Evolutionary conservation across 1,284 basidiomycete genomes (phyloP), one percentile per base, ranked within the genome.

Genomic region (Exsudoporus floridanus): DNA sequence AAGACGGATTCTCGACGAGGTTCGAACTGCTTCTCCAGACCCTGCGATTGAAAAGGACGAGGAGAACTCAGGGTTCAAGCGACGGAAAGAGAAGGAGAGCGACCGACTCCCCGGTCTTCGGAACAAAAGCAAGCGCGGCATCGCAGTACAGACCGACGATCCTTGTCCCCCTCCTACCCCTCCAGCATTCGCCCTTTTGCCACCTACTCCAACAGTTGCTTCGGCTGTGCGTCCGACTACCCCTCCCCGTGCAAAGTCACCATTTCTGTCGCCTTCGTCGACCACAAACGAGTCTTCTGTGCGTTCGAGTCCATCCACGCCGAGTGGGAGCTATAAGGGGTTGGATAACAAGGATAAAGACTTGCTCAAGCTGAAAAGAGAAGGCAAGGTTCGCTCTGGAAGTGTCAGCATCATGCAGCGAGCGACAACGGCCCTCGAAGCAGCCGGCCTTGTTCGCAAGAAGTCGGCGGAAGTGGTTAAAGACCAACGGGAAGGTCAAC

Each of bases 361-460:
- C 33, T 62, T 63, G 16, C 66, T 70, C 23, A 88, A 83, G 59
- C 74, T 76, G 14, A 76, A 77, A 47, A 61, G 70, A 39, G 70
- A 66, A 4, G 67, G 76, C 49, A 94, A 93, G 65, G 73, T 70
- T 28, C 78, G 92, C 7, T 84, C 90, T 2, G 88, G 90, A 6
- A 94, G 92, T 52, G 88, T 96, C 50, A 94, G 88, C 64, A 95
- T 97, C 70, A 89, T 97, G 77, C 94, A 96, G 61, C 83, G 94
- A 7, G 94, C 92, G 0, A 94, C 92, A 0, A 94, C 92, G 0
- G 92, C 93, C 4, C 76, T 90, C 19, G 89, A 90, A 60, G 88
- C 87, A 7, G 86, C 87, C 7, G 88, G 88, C 1, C 72, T 93
- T 9, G 88, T 91, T 40, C 74, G 85, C 54, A 93, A 93, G 72